These are phyloP conservation scores for Coemansia sp. DNA, from an alignment of 192 early-diverging fungal genomes.

Conservation along the genomic window DNA sequence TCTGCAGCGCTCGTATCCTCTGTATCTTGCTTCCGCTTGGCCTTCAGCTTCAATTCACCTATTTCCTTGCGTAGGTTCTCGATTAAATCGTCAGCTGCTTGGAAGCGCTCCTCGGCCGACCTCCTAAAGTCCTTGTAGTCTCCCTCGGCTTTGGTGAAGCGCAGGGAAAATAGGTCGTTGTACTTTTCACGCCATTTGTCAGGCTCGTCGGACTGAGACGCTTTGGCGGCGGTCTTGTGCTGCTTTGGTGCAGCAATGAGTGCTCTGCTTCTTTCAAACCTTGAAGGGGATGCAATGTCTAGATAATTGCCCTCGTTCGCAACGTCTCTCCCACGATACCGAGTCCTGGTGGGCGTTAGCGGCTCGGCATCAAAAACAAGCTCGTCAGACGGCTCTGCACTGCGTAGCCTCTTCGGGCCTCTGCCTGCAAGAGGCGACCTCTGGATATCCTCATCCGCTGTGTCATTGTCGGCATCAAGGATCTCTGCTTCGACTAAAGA, in stretches of 20 bases:
- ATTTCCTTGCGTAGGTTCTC: slow-evolving; percentile 39
- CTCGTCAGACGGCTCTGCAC: background rate
- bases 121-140: slow-evolving; percentile 35
- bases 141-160: slow-evolving; percentile 41
- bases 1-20: slow-evolving; percentile 7
- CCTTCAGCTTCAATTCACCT: slow-evolving; percentile 22
- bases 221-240: background rate
- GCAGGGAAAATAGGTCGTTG: slow-evolving; percentile 41
- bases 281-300: slow-evolving; percentile 49
- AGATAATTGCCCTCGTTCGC: slow-evolving; percentile 12
- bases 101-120: slow-evolving; percentile 41
- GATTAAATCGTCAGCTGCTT: slow-evolving; percentile 39
- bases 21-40: slow-evolving; percentile 4
- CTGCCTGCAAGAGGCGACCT: slow-evolving; percentile 24
- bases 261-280: slow-evolving; percentile 37
- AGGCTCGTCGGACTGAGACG: slow-evolving; percentile 12
- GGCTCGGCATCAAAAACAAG: background rate
- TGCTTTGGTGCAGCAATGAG: slow-evolving; percentile 14
- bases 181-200: slow-evolving; percentile 50
- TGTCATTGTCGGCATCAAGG: background rate
- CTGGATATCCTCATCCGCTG: background rate
- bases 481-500: background rate
- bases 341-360: background rate
- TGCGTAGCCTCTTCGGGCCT: slow-evolving; percentile 2
- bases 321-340: background rate